phyloP scores from a whole-genome alignment of 768 basidiomycete species.

The Pleurotus tuoliensis region DNA sequence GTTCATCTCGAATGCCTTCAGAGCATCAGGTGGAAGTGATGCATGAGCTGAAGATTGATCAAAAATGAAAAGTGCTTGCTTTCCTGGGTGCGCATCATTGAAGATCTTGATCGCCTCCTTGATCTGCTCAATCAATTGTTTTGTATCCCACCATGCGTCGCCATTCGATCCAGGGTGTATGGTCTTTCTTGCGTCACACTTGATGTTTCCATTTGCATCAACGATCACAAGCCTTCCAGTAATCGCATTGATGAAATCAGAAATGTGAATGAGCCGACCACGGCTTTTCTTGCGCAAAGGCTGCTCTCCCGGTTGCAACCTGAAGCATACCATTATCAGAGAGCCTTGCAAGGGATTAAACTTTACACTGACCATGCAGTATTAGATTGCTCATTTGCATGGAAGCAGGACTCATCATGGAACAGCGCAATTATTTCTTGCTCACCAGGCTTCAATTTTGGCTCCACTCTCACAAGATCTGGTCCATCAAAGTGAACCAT shows the following conservation, averaged over 20 bases:
- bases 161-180: slow-evolving; percentile 33
- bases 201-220: slow-evolving; percentile 19
- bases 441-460: slow-evolving; percentile 19
- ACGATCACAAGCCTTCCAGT: slow-evolving; percentile 25
- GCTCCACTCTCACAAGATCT: slow-evolving; percentile 16
- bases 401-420: slow-evolving; percentile 28
- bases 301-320: slow-evolving; percentile 20
- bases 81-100: slow-evolving; percentile 28
- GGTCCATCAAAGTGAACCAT: slow-evolving; percentile 18
- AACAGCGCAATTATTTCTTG: slow-evolving; percentile 21
- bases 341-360: slow-evolving; percentile 5
- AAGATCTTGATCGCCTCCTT: slow-evolving; percentile 30
- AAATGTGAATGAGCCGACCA: slow-evolving; percentile 34
- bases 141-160: slow-evolving; percentile 35
- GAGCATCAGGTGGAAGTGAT: slow-evolving; percentile 25
- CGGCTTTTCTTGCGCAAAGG: slow-evolving; percentile 27
- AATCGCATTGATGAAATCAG: slow-evolving; percentile 34
- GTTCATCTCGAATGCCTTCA: slow-evolving; percentile 31
- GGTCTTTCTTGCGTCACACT: slow-evolving; percentile 26
- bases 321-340: slow-evolving; percentile 14
- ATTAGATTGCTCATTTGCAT: slow-evolving; percentile 20
- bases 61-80: slow-evolving; percentile 31
- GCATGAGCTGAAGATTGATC: slow-evolving; percentile 39
- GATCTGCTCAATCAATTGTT: slow-evolving; percentile 30
- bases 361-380: slow-evolving; percentile 1